Conservation (phyloP, 1,284 basidiomycete genomes). For the Dichomitus squalens region DNA sequence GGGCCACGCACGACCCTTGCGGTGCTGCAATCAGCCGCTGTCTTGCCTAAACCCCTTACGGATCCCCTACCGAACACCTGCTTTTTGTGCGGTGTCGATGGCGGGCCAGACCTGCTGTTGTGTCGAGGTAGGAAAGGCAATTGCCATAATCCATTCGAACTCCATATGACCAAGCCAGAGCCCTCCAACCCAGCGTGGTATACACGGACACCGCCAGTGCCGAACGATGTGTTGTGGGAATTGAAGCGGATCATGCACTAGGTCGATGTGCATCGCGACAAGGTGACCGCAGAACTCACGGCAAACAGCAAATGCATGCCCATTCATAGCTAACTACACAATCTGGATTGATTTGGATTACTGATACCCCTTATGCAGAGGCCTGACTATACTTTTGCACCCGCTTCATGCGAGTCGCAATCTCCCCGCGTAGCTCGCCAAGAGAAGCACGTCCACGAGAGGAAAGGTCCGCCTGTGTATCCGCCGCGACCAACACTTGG, state of each 20-base stretch:
- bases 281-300: not conserved
- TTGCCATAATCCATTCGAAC: not conserved
- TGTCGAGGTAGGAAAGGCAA: not conserved
- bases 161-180: not conserved
- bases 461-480: slow-evolving; percentile 53
- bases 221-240: not conserved
- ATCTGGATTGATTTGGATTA: not conserved
- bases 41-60: not conserved
- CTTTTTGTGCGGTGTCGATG: too few relatives aligned
- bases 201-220: not conserved
- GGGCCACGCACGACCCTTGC: not conserved
- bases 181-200: not conserved
- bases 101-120: too few relatives aligned
- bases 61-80: too few relatives aligned
- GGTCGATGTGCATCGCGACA: not conserved
- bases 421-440: slow-evolving; percentile 54
- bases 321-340: not conserved
- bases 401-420: slow-evolving; percentile 61
- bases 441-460: slow-evolving; percentile 43
- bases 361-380: not conserved
- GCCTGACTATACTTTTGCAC: slow-evolving; percentile 58
- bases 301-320: not conserved
- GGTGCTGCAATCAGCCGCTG: not conserved
- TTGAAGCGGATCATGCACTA: not conserved
- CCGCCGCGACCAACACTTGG: slow-evolving; percentile 75